Evolutionary conservation across 257 asterid genomes (phyloP), one percentile per base, ranked within the genome.

Genomic region (Ballota nigra): DNA sequence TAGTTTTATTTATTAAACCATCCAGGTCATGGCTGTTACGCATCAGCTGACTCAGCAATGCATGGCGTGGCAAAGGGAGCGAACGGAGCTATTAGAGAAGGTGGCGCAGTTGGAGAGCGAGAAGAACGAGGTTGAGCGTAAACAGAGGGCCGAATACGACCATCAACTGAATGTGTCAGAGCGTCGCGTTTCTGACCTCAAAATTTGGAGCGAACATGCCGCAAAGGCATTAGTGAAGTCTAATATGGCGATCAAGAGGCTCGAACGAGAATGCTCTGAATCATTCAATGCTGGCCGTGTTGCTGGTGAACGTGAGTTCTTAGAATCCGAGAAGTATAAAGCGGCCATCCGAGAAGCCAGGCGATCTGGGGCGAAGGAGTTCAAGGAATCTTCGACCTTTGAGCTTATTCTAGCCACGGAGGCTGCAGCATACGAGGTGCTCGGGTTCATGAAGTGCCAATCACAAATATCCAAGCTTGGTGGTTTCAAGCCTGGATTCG

Each of bases 281-380:
- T 68, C 73, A 0, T 69, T 69, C 43, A n/a, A 56, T 1, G 74
- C 74, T 5, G 74, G 74, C 13, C 74, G 66, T 13, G 58, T 66
- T 8, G 66, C 57, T 1, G 74, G 66, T 8, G 49, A 40, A 29
- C 57, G 10, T 1, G 66, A 69, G 74, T 22, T 69, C 18, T 19
- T 43, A 36, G 57, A 8, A 3, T 56, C 66, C 43, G 66, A 56
- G 2, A 57, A 56, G 74, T 56, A 38, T 15, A 31, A 33, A 13
- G 26, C 56, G 8, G 56, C 41, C 40, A n/a, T 69, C 55, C 29
- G 26, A 12, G 13, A 38, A 23, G 74, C 74, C 4, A n/a, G 57
- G 41, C 52, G 34, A 29, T 53, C 40, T 9, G 73, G 64, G 66
- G 19, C 26, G 13, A 38, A 23, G 41, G 57, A 56, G 8, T 56